phyloP scores from a whole-genome alignment of 305 asterid genomes.

The Solanum hybrid region DNA sequence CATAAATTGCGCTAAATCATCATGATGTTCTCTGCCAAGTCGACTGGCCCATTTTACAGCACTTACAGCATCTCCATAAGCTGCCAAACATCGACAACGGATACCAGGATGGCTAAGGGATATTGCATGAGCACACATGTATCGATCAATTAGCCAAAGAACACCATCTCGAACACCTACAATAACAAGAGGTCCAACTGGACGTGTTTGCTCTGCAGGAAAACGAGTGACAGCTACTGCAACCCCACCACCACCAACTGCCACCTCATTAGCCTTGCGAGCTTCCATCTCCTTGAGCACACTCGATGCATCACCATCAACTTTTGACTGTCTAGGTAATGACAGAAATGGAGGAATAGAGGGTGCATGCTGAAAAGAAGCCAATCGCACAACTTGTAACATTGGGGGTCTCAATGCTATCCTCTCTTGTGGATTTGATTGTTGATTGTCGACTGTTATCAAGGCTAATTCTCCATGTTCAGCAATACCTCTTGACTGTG shows the following conservation, averaged over 20 bases:
- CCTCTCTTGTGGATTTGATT: slow-evolving; percentile 54
- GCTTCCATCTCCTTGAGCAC: slow-evolving; percentile 56
- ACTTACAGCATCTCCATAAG: slow-evolving; percentile 96
- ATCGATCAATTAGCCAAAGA: slow-evolving; percentile 87
- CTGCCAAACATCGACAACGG: slow-evolving; percentile 94
- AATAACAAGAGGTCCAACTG: slow-evolving; percentile 84
- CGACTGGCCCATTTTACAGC: slow-evolving; percentile 98
- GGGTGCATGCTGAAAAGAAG: slow-evolving; percentile 87
- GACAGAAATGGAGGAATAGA: slow-evolving; percentile 86
- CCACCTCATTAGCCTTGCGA: slow-evolving; percentile 71
- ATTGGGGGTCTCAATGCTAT: slow-evolving; percentile 69
- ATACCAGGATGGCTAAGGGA: slow-evolving; percentile 96
- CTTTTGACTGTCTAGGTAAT: slow-evolving; percentile 72
- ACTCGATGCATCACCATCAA: slow-evolving; percentile 51
- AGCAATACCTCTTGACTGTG: slow-evolving; percentile 60
- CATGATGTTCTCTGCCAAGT: slow-evolving; percentile 96
- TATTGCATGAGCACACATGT: slow-evolving; percentile 93
- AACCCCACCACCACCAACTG: slow-evolving; percentile 99
- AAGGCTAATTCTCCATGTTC: slow-evolving; percentile 91
- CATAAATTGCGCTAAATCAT: slow-evolving; percentile 94
- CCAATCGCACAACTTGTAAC: slow-evolving; percentile 90
- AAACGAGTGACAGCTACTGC: slow-evolving; percentile 90
- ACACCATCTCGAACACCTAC: slow-evolving; percentile 94
- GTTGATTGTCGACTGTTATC: slow-evolving; percentile 62
- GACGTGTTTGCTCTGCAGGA: slow-evolving; percentile 93